phyloP scores from a whole-genome alignment of 345 rosid species.

The Citrus unshiu region DNA sequence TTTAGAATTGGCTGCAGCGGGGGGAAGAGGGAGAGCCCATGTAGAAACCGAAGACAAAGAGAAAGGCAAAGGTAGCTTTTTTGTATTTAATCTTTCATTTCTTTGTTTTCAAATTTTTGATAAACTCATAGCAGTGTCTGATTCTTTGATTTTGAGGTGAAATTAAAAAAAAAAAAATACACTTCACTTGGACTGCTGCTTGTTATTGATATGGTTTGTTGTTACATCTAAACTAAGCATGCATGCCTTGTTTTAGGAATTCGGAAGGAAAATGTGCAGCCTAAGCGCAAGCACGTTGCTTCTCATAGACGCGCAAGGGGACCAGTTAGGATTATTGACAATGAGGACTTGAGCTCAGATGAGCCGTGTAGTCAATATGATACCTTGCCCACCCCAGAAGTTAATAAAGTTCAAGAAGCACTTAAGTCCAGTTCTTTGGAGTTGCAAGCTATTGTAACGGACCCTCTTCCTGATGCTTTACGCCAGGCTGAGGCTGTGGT shows the following conservation, averaged over 20 bases:
- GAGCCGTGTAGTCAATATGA: conserved; percentile 4
- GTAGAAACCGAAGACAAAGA: too few species aligned
- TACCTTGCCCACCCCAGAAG: conserved; percentile 24
- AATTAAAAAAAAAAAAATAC: too few species aligned
- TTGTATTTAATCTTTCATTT: too few species aligned
- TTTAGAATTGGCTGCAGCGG: conserved; percentile 26
- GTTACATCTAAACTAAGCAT: not conserved
- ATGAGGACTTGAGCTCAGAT: conserved; percentile 10
- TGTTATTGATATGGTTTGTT: too few species aligned
- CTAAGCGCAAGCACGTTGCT: conserved; percentile 15
- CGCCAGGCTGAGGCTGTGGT: conserved; percentile 28
- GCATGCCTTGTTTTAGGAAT: conserved; percentile 1
- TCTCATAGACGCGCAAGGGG: conserved; percentile 8
- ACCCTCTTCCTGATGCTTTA: conserved; percentile 51
- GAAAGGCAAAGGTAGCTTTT: conserved; percentile 4
- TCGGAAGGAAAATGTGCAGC: conserved; percentile 1
- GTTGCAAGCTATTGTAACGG: conserved; percentile 37
- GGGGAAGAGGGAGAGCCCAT: too few species aligned
- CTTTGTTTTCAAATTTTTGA: too few species aligned
- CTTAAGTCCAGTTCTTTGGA: conserved; percentile 40
- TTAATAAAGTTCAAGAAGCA: conserved; percentile 34
- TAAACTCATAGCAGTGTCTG: too few species aligned
- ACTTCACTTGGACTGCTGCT: too few species aligned
- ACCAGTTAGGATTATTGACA: conserved; percentile 17
- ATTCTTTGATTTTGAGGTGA: too few species aligned